phyloP scores from a whole-genome alignment of 495 filamentous ascomycete genomes.

The Neurospora intermedia region DNA sequence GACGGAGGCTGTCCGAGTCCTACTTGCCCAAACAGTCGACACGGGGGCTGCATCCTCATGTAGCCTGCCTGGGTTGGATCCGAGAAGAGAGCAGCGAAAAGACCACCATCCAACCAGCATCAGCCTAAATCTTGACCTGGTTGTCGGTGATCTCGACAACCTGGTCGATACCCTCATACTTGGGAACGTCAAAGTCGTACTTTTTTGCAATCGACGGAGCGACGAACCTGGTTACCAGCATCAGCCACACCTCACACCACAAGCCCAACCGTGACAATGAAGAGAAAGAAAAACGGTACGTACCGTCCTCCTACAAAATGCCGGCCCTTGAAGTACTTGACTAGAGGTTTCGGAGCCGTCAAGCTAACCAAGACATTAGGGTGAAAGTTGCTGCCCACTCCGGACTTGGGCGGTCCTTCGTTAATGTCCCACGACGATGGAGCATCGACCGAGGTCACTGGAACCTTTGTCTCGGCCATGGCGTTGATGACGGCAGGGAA shows the following conservation, averaged over 20 bases:
- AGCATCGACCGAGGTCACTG: slow-evolving; percentile 82
- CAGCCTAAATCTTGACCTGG: slow-evolving; percentile 45
- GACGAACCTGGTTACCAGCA: slow-evolving; percentile 52
- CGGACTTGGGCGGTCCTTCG: slow-evolving; percentile 63
- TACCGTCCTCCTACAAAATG: slow-evolving; percentile 82
- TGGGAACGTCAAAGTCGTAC: slow-evolving; percentile 73
- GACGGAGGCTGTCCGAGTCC: slow-evolving; percentile 38
- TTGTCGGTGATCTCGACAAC: slow-evolving; percentile 62
- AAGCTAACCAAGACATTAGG: slow-evolving; percentile 73
- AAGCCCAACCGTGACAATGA: neutral
- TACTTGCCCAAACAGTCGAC: slow-evolving; percentile 39
- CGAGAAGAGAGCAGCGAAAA: neutral
- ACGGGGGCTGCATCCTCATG: slow-evolving; percentile 36
- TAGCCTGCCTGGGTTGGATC: slow-evolving; percentile 10
- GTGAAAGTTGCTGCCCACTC: slow-evolving; percentile 69
- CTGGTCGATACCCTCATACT: slow-evolving; percentile 84
- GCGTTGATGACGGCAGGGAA: slow-evolving; percentile 72
- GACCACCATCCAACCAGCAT: neutral
- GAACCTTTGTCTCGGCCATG: slow-evolving; percentile 57
- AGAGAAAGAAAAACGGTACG: slow-evolving; percentile 8
- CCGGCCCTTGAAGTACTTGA: slow-evolving; percentile 68
- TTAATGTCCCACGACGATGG: slow-evolving; percentile 93
- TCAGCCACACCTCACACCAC: slow-evolving; percentile 10
- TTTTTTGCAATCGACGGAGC: slow-evolving; percentile 68
- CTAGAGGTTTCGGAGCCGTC: slow-evolving; percentile 91